Evolutionary conservation across 176 grass and related monocot species (phyloP).

Genomic region (Carex kokanica): DNA sequence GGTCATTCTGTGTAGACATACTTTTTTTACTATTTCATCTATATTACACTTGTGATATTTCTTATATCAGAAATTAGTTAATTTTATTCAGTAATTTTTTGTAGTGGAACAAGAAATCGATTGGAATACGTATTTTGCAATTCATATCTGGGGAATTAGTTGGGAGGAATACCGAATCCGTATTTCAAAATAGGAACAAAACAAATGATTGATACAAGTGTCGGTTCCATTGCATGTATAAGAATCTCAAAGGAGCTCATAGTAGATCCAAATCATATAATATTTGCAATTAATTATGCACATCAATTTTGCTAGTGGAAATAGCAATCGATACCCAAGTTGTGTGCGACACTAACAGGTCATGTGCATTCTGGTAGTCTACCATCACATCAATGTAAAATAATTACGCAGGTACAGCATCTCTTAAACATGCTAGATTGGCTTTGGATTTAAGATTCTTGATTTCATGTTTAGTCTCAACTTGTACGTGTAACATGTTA

Average conservation of each 20-base stretch:
- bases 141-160: background rate
- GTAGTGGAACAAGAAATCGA: too few species aligned
- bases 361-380: slow-evolving; percentile 15
- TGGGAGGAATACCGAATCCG: background rate
- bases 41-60: too few species aligned
- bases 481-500: background rate
- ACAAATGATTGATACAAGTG: background rate
- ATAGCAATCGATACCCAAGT: background rate
- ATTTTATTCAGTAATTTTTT: too few species aligned
- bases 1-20: too few species aligned
- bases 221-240: slow-evolving; percentile 6
- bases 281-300: background rate
- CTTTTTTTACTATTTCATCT: too few species aligned
- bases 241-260: background rate
- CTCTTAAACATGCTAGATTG: slow-evolving; percentile 2
- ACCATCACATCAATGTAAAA: slow-evolving; percentile 20
- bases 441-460: background rate
- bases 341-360: slow-evolving; percentile 10
- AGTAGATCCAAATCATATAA: slow-evolving; percentile 9
- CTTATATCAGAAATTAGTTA: too few species aligned
- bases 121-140: background rate
- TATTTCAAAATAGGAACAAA: background rate
- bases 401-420: background rate
- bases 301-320: background rate
- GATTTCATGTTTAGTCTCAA: background rate